Conservation (phyloP, 108 stramenopile species). For the Aurantiochytrium sp. region DNA sequence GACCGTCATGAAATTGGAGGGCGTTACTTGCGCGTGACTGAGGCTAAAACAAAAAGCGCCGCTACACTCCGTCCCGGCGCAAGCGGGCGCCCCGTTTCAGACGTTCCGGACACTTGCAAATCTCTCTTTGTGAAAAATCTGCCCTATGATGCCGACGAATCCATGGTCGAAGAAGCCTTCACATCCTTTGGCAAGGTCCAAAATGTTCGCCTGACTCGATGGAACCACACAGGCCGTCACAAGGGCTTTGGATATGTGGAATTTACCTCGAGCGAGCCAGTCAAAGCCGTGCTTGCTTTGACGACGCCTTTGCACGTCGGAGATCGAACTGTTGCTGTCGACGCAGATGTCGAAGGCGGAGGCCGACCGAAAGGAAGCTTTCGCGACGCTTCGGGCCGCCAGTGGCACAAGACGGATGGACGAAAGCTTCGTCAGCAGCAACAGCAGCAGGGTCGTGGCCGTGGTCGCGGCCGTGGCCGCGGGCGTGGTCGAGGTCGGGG, state of each 20-base stretch:
- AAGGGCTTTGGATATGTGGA: constrained; percentile 58
- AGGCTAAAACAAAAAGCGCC: constrained; percentile 38
- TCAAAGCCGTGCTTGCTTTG: constrained; percentile 34
- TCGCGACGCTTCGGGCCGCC: neutral
- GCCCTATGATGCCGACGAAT: constrained; percentile 75
- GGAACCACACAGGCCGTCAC: constrained; percentile 42
- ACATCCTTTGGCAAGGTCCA: constrained; percentile 29
- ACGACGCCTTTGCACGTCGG: neutral
- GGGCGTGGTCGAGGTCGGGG: neutral
- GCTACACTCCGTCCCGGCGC: constrained; percentile 38
- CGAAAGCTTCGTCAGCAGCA: neutral
- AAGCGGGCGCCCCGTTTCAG: constrained; percentile 23
- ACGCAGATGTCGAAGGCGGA: neutral
- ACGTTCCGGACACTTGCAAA: constrained; percentile 55
- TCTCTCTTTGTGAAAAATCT: constrained; percentile 81
- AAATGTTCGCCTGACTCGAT: constrained; percentile 41
- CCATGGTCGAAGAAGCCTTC: constrained; percentile 61
- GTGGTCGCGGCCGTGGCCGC: neutral
- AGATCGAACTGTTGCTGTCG: neutral
- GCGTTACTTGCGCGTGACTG: constrained; percentile 67
- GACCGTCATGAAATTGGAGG: constrained; percentile 62
- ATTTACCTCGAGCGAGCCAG: constrained; percentile 37
- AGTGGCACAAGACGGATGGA: neutral
- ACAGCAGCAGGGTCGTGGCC: neutral
- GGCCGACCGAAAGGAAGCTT: neutral